These are phyloP conservation scores for Cadophora sp. DNA, from an alignment of 2,329 filamentous ascomycete species.

Conservation along the genomic window DNA sequence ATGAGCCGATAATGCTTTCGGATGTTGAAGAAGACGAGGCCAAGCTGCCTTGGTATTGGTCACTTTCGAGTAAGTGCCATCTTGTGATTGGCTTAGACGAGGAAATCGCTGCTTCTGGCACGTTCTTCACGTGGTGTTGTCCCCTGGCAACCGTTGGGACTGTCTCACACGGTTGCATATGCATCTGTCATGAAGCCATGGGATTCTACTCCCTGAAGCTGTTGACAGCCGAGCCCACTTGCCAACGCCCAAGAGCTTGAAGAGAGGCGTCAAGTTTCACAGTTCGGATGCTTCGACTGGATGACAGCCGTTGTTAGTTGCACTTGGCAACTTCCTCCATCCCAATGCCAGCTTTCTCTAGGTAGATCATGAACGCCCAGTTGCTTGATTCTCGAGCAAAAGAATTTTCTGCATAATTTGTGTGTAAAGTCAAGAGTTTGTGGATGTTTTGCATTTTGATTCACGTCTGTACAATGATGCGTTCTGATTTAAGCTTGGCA, in stretches of 20 bases:
- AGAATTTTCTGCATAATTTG: neutral
- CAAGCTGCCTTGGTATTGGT: neutral
- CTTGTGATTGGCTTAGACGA: neutral
- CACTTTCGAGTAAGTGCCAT: neutral
- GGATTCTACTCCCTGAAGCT: neutral
- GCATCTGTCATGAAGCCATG: neutral
- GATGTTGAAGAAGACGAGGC: neutral
- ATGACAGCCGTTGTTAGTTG: constrained; percentile 16
- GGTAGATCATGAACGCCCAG: neutral
- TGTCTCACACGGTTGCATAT: constrained; percentile 14
- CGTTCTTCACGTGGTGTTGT: neutral
- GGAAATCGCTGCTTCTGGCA: neutral
- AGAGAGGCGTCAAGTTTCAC: constrained; percentile 1
- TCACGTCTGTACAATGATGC: neutral
- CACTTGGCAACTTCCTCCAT: neutral
- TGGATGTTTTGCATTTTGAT: constrained; percentile 5
- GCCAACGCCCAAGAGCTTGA: neutral
- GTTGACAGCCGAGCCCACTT: neutral
- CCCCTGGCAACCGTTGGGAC: neutral
- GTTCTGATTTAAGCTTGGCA: neutral
- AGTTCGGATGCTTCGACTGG: constrained; percentile 15
- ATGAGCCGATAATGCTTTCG: neutral
- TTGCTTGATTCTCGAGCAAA: neutral
- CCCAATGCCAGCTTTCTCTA: neutral
- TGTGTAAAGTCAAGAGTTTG: neutral